phyloP scores from a whole-genome alignment of 108 stramenopile genomes.

The Cyclotella sp. region DNA sequence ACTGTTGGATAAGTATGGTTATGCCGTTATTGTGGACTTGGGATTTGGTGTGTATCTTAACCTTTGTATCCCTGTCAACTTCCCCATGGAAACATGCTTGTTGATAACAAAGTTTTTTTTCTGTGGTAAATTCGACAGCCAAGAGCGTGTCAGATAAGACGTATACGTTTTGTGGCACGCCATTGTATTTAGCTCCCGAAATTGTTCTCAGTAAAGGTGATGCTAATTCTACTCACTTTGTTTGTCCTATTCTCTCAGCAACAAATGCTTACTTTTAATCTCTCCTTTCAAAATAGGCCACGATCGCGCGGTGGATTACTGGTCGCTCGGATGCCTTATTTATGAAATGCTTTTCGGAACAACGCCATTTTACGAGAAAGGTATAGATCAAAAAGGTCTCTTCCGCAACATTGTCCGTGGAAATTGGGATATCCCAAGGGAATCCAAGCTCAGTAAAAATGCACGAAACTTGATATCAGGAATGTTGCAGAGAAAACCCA shows the following conservation, averaged over 20 bases:
- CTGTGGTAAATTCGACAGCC: conserved; percentile 61
- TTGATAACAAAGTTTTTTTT: background rate
- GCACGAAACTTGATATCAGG: conserved; percentile 42
- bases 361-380: conserved; percentile 76
- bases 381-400: conserved; percentile 69
- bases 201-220: conserved; percentile 57
- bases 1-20: conserved; percentile 64
- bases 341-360: conserved; percentile 83
- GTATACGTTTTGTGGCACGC: conserved; percentile 80
- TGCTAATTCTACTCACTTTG: conserved; percentile 9
- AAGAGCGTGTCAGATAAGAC: conserved; percentile 70
- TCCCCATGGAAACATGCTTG: background rate
- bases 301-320: conserved; percentile 96
- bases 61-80: background rate
- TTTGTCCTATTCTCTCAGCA: background rate
- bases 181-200: conserved; percentile 80
- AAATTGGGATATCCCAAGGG: conserved; percentile 48
- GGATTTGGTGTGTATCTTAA: conserved; percentile 58
- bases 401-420: conserved; percentile 64
- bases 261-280: background rate
- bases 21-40: conserved; percentile 74
- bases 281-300: conserved; percentile 80
- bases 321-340: conserved; percentile 85
- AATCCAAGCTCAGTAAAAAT: conserved; percentile 29
- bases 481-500: conserved; percentile 44